These are phyloP conservation scores for Ambrosia hybrid DNA, from an alignment of 140 eudicot species.

Conservation along the genomic window DNA sequence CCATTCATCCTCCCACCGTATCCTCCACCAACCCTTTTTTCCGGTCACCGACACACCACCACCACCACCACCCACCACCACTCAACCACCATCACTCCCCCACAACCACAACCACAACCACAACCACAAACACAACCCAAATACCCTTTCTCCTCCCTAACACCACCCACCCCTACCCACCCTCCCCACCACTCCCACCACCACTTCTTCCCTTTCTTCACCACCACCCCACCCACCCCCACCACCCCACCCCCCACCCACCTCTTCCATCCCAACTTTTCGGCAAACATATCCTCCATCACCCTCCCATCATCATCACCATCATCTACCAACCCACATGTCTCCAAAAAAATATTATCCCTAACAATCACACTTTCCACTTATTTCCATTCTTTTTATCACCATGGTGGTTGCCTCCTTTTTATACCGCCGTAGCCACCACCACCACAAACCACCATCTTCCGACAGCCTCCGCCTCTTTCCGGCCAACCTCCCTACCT, in stretches of 20 bases:
- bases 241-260: constrained; percentile 42
- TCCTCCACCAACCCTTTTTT: constrained; percentile 72
- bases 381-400: constrained; percentile 37
- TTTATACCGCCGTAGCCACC: constrained; percentile 40
- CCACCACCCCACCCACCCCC: too few species aligned
- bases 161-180: constrained; percentile 36
- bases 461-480: constrained; percentile 52
- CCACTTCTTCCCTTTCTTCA: constrained; percentile 39
- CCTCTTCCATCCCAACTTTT: constrained; percentile 55
- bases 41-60: constrained; percentile 38
- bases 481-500: constrained; percentile 53
- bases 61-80: constrained; percentile 22
- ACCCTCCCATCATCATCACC: constrained; percentile 40
- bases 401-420: constrained; percentile 28
- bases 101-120: constrained; percentile 34
- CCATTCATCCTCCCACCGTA: constrained; percentile 48
- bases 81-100: constrained; percentile 33
- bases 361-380: constrained; percentile 42
- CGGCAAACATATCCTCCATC: constrained; percentile 77
- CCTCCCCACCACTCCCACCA: constrained; percentile 17
- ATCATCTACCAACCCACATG: constrained; percentile 36
- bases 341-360: constrained; percentile 48
- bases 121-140: constrained; percentile 49
- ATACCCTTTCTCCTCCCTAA: constrained; percentile 54
- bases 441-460: constrained; percentile 19